phyloP scores from a whole-genome alignment of 2,329 filamentous ascomycete genomes.

The Colletotrichum karsti region DNA sequence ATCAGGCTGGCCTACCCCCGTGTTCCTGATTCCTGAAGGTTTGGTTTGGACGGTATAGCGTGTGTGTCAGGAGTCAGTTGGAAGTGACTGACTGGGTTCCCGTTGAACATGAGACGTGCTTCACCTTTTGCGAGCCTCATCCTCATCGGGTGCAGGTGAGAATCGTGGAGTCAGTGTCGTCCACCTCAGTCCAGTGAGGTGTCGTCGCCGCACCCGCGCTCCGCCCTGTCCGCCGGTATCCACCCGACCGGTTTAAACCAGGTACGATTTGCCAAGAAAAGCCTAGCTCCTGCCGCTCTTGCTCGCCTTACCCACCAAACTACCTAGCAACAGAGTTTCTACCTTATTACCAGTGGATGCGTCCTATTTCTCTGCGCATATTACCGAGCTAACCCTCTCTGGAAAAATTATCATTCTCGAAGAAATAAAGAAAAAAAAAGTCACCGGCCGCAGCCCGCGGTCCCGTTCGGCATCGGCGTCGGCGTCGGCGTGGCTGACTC shows the following conservation, averaged over 20 bases:
- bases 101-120: not conserved
- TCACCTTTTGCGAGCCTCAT: not conserved
- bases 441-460: not conserved
- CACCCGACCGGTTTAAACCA: constrained; percentile 17
- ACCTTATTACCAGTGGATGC: constrained; percentile 14
- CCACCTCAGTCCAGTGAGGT: no score
- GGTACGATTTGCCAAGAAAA: not conserved
- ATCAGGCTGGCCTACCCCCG: not conserved
- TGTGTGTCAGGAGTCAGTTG: not conserved
- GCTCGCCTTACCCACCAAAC: constrained; percentile 11
- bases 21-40: not conserved
- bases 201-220: constrained; percentile 14
- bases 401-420: not conserved
- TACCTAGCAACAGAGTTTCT: constrained; percentile 14
- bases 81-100: not conserved
- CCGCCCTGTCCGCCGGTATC: constrained; percentile 18
- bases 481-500: not conserved
- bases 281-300: not conserved
- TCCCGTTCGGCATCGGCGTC: not conserved
- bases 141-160: no score
- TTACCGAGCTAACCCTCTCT: constrained; percentile 1
- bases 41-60: not conserved
- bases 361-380: not conserved
- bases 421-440: no score
- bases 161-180: no score